These are phyloP conservation scores for Alisma plantagoaquatica DNA, from an alignment of 106 monocot genomes.

Conservation along the genomic window DNA sequence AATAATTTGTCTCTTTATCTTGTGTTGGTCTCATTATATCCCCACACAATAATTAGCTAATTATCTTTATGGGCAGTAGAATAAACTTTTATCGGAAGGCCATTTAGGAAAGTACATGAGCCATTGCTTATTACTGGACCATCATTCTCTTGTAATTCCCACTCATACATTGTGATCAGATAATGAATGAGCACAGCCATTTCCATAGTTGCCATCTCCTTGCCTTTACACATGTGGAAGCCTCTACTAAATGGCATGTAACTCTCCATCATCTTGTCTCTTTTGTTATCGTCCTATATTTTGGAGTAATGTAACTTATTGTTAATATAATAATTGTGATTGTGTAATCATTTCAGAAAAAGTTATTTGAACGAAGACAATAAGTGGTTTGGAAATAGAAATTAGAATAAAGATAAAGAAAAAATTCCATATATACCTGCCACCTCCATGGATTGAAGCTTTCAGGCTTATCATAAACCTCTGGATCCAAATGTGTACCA, in stretches of 20 bases:
- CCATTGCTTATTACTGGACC: not conserved
- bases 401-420: no score
- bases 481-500: conserved; percentile 44
- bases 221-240: conserved; percentile 4
- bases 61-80: no score
- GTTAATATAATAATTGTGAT: no score
- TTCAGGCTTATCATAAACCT: conserved; percentile 33
- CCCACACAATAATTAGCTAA: no score
- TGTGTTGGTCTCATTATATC: no score
- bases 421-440: no score
- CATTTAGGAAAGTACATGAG: not conserved
- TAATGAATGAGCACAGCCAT: conserved; percentile 4
- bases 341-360: no score
- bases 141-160: not conserved
- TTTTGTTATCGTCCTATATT: no score
- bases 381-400: no score
- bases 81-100: conserved; percentile 4
- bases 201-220: conserved; percentile 9
- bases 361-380: no score
- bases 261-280: not conserved
- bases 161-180: conserved; percentile 1
- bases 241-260: conserved; percentile 7
- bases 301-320: no score
- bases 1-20: no score
- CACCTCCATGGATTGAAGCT: conserved; percentile 76